Base-by-base conservation (phyloP, 495 filamentous ascomycete genomes). In the Saxophila tyrrhenica region DNA sequence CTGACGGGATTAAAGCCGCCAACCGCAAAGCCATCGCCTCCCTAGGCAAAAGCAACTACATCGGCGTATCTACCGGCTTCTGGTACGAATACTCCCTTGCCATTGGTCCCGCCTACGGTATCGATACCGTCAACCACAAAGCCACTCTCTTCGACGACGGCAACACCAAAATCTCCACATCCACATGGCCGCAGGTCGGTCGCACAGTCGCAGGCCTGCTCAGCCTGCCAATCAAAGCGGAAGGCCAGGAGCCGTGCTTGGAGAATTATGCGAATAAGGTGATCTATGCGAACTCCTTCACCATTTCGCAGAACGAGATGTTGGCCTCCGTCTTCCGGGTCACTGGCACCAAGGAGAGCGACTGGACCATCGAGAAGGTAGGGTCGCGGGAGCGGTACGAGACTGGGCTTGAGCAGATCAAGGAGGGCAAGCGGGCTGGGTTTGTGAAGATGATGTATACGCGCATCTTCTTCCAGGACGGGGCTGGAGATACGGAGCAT, bases 1-100 rank as follows among this genome's bases (percentile, higher is more conserved):
- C 19, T 35, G 13, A 35, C 5, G 7, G 29, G 13, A 35, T 7
- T 13, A 13, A 3, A 22, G 20, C 10, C 49, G 43, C 23, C 51
- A 44, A n/a, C 41, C 41, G 41, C 20, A 44, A 44, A 21, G 15
- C 15, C 41, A 44, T 44, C 20, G 41, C 41, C 41, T 5, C 7
- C n/a, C 20, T 44, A 21, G 72, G 75, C 57, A 58, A 66, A 20
- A 54, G 50, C 25, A 35, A 73, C 10, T 67, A 68, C 58, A 60
- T 76, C n/a, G 47, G 53, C 0, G 72, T 70, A 45, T 77, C 75
- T 58, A 59, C 48, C 5, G 79, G 81, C 0, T 64, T 77, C 60
- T 79, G 77, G 77, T 80, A 78, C 64, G 76, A 79, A 50, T 77
- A 65, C 46, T 73, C 68, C 54, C 60, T 79, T 0, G 63, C 63